phyloP scores from a whole-genome alignment of 2,329 filamentous ascomycete species.

The Cyclaneusma minus region DNA sequence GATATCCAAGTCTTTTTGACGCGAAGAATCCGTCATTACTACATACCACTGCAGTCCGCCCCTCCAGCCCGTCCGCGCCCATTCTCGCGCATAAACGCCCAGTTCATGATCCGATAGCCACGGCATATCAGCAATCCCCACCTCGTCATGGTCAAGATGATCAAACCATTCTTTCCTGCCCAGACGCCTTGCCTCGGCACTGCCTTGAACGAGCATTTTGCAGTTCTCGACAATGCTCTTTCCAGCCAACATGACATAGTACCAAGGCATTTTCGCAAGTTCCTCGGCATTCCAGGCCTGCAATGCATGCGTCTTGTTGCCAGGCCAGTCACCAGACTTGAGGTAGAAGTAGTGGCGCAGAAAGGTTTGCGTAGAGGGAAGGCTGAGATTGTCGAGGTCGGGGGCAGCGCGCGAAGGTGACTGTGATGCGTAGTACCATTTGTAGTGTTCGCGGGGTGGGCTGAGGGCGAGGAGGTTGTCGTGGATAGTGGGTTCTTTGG shows the following conservation, averaged over 20 bases:
- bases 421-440: conserved; percentile 48
- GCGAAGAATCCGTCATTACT: conserved; percentile 33
- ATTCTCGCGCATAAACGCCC: conserved; percentile 43
- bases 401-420: too few relatives aligned
- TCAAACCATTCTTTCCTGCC: too few relatives aligned
- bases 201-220: too few relatives aligned
- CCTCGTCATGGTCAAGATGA: too few relatives aligned
- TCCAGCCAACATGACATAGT: conserved; percentile 64
- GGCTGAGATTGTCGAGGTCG: too few relatives aligned
- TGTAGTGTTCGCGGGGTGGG: conserved; percentile 52
- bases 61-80: conserved; percentile 45
- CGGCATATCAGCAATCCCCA: too few relatives aligned
- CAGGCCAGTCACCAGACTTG: conserved; percentile 45
- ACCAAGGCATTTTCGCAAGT: conserved; percentile 44
- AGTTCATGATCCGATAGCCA: conserved; percentile 47
- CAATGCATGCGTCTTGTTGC: conserved; percentile 37
- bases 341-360: conserved; percentile 53
- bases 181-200: too few relatives aligned
- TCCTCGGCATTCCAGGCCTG: conserved; percentile 38
- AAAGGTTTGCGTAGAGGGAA: conserved; percentile 43
- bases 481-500: conserved; percentile 26
- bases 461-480: conserved; percentile 34
- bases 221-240: too few relatives aligned
- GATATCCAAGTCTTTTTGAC: conserved; percentile 34
- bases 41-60: conserved; percentile 55